These are phyloP conservation scores for Calonectria naviculata DNA, from an alignment of 2,329 filamentous ascomycete species.

Conservation along the genomic window DNA sequence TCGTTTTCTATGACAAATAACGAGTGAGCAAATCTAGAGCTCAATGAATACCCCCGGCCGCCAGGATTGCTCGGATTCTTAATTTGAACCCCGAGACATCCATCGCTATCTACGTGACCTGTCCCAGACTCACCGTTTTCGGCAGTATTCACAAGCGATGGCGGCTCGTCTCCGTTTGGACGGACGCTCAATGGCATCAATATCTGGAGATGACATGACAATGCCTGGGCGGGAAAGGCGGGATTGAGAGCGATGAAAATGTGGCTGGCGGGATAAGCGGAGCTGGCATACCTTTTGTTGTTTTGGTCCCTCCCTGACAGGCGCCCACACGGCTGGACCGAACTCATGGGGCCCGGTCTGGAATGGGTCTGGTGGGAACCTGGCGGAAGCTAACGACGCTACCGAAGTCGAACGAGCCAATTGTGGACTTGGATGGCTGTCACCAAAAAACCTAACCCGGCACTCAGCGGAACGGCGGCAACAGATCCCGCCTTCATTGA, in stretches of 20 bases:
- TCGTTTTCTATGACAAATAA: conserved; percentile 22
- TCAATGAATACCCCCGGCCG: neutral
- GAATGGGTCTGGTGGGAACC: neutral
- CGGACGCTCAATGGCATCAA: neutral
- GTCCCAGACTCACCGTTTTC: conserved; percentile 22
- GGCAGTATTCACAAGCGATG: conserved; percentile 37
- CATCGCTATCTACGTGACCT: too few species aligned
- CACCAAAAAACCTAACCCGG: neutral
- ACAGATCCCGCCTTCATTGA: neutral
- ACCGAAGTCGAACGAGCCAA: neutral
- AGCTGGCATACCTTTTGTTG: neutral
- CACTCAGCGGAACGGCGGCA: neutral
- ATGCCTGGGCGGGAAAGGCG: neutral
- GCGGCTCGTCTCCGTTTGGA: conserved; percentile 36
- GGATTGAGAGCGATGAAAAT: neutral
- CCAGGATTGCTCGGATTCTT: neutral
- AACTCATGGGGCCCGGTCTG: neutral
- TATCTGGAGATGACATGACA: neutral
- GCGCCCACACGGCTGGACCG: neutral
- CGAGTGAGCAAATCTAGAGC: neutral
- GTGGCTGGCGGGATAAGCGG: neutral
- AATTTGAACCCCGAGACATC: neutral
- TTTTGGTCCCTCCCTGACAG: neutral
- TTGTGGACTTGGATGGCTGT: neutral
- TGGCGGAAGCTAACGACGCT: neutral